Percentiles rank a stretch among this genome's conserved stretches.
Conservation (phyloP, 805 yeast genomes). For the Lachancea waltii region DNA sequence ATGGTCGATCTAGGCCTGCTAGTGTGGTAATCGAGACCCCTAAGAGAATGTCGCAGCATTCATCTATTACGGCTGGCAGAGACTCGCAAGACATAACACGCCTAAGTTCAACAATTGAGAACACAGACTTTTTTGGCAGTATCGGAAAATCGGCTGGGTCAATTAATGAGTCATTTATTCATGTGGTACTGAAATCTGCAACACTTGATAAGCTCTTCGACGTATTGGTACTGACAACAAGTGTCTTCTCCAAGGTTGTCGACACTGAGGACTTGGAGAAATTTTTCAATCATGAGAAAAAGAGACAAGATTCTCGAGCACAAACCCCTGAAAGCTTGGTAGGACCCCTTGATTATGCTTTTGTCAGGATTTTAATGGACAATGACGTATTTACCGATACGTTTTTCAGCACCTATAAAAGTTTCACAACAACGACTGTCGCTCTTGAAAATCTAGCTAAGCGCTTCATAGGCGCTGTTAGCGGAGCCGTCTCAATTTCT, state of each 20-base stretch:
- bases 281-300: slow-evolving; percentile 31
- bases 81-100: slow-evolving; percentile 23
- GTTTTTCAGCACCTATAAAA: slow-evolving; percentile 62
- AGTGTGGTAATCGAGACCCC: slow-evolving; percentile 44
- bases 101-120: slow-evolving; percentile 25
- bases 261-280: slow-evolving; percentile 38
- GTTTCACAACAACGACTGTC: slow-evolving; percentile 52
- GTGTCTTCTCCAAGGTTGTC: slow-evolving; percentile 45
- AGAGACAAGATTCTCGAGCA: slow-evolving; percentile 5
- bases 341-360: slow-evolving; percentile 35
- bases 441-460: slow-evolving; percentile 47
- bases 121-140: slow-evolving; percentile 28
- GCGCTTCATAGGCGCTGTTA: slow-evolving; percentile 55
- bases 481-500: slow-evolving; percentile 52
- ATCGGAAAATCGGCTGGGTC: slow-evolving; percentile 29
- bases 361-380: slow-evolving; percentile 49
- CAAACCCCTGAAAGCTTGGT: slow-evolving; percentile 8
- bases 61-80: slow-evolving; percentile 18
- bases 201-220: slow-evolving; percentile 73
- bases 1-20: slow-evolving; percentile 37
- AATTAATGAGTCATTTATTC: slow-evolving; percentile 32
- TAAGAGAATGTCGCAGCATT: slow-evolving; percentile 36
- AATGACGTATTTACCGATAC: slow-evolving; percentile 58
- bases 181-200: slow-evolving; percentile 59
- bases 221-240: slow-evolving; percentile 64